Conservation (phyloP, 2,329 filamentous ascomycete species). For the Microcyclosporella mali region DNA sequence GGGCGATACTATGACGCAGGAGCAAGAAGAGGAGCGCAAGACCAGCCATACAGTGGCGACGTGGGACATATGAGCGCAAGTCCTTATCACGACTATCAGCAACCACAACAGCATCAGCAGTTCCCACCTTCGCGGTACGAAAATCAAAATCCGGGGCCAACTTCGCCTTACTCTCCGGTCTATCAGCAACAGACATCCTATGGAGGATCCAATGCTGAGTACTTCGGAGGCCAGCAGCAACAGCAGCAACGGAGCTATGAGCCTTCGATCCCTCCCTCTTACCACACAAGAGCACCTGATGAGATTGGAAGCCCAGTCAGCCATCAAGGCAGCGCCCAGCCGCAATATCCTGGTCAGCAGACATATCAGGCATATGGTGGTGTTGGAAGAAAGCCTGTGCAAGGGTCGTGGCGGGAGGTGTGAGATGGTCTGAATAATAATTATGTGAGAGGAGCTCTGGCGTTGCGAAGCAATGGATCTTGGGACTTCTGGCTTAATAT, state of each 20-base stretch:
- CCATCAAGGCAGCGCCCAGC: conserved; percentile 16
- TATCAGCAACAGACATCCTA: conserved; percentile 1
- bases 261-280: conserved; percentile 16
- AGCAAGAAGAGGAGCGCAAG: background rate
- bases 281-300: conserved; percentile 10
- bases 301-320: conserved; percentile 8
- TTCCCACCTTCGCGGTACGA: conserved; percentile 11
- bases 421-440: conserved; percentile 4
- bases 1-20: conserved; percentile 3
- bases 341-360: conserved; percentile 16
- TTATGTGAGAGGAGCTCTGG: too few species aligned
- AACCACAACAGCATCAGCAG: conserved; percentile 11
- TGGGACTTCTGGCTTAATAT: too few species aligned
- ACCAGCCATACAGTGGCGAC: conserved; percentile 11
- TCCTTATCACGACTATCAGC: conserved; percentile 25
- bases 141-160: conserved; percentile 4
- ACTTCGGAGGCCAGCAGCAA: background rate
- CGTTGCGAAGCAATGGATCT: too few species aligned
- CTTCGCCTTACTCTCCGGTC: conserved; percentile 3
- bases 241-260: conserved; percentile 11
- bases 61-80: conserved; percentile 21
- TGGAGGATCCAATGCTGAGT: conserved; percentile 1
- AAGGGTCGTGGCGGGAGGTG: conserved; percentile 31
- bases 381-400: conserved; percentile 28
- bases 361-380: conserved; percentile 15